phyloP scores from a whole-genome alignment of 164 flowering plant species.

The Protea cynaroides region DNA sequence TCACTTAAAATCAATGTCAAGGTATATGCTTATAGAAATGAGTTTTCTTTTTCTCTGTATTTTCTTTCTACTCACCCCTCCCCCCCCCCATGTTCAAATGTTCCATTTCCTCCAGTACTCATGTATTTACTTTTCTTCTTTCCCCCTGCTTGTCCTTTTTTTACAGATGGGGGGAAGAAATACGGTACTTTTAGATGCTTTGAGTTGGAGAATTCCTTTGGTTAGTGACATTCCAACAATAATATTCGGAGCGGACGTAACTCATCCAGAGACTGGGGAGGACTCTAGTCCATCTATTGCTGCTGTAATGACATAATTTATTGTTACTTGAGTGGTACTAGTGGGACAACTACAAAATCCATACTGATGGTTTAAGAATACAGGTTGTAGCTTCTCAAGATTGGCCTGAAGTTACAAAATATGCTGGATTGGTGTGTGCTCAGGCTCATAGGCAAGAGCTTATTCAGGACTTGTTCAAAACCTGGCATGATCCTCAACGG shows the following conservation, averaged over 20 bases:
- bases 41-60: no score
- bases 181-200: conserved; percentile 38
- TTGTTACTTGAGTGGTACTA: neutral
- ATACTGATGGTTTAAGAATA: conserved; percentile 1
- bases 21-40: conserved; percentile 17
- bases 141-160: neutral
- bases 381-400: conserved; percentile 67
- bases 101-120: no score
- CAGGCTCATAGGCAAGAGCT: conserved; percentile 61
- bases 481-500: conserved; percentile 47
- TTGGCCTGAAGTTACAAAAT: conserved; percentile 62
- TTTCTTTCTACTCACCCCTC: neutral
- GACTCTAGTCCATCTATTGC: conserved; percentile 12
- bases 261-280: conserved; percentile 39
- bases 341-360: neutral
- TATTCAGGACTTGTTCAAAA: conserved; percentile 54
- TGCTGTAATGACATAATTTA: neutral
- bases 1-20: conserved; percentile 56
- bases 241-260: conserved; percentile 45
- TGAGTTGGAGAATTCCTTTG: conserved; percentile 30
- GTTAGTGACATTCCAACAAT: conserved; percentile 41
- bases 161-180: conserved; percentile 40
- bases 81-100: neutral
- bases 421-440: conserved; percentile 58
- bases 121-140: neutral